Conservation (phyloP, 1,284 basidiomycete species). For the Fomitopsis schrenkii region DNA sequence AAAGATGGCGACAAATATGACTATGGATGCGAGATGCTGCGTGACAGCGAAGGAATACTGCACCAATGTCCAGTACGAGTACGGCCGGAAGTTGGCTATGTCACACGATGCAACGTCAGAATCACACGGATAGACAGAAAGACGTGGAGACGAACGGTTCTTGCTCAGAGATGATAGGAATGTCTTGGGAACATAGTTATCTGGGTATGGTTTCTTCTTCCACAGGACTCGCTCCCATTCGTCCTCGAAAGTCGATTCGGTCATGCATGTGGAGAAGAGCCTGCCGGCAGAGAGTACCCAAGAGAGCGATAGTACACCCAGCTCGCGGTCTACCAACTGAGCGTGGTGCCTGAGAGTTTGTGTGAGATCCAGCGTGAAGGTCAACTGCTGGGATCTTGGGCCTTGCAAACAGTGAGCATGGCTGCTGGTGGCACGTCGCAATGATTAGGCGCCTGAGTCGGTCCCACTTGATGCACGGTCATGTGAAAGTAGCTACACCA, state of each 20-base stretch:
- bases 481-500: background rate
- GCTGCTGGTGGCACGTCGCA: background rate
- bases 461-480: background rate
- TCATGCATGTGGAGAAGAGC: constrained; percentile 20
- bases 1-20: constrained; percentile 82
- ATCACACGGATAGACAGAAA: background rate
- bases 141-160: constrained; percentile 60
- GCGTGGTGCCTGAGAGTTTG: too few species aligned
- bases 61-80: constrained; percentile 73
- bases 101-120: constrained; percentile 19
- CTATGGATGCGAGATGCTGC: constrained; percentile 81
- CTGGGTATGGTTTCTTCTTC: constrained; percentile 73
- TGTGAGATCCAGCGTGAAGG: background rate
- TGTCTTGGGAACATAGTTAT: constrained; percentile 79
- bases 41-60: constrained; percentile 74
- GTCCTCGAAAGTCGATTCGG: constrained; percentile 49
- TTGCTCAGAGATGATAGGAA: constrained; percentile 77
- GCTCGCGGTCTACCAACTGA: background rate
- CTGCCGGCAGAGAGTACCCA: background rate
- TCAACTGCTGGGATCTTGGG: background rate
- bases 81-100: constrained; percentile 71
- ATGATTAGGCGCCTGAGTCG: background rate
- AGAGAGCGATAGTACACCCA: background rate
- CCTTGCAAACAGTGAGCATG: background rate
- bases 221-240: constrained; percentile 85